Evolutionary conservation across 2,329 filamentous ascomycete species (phyloP).

Genomic region (Pseudocercospora macadamiae): DNA sequence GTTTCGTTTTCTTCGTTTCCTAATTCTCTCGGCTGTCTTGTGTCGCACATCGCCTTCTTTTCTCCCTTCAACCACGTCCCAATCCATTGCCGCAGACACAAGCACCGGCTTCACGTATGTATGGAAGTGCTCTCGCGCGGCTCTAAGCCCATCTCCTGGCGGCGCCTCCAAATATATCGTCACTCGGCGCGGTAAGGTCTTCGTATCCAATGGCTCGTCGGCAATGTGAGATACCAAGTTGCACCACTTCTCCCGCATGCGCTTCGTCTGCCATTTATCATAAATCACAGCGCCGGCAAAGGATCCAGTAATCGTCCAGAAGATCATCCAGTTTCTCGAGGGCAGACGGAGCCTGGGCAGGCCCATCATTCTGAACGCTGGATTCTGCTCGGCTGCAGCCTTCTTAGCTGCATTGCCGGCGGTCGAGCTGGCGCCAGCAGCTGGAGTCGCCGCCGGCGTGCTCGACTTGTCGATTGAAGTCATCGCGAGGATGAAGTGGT

Average conservation of each 20-base stretch:
- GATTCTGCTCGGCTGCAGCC: constrained; percentile 59
- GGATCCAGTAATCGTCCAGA: constrained; percentile 76
- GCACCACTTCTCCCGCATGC: constrained; percentile 83
- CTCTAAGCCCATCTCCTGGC: constrained; percentile 79
- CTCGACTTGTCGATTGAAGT: constrained; percentile 23
- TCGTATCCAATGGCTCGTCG: constrained; percentile 71
- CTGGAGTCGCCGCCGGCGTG: constrained; percentile 25
- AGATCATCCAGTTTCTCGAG: constrained; percentile 97
- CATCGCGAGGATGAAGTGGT: background rate
- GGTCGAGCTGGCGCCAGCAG: constrained; percentile 18
- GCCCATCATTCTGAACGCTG: constrained; percentile 72
- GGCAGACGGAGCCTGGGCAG: constrained; percentile 85
- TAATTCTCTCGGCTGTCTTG: constrained; percentile 81
- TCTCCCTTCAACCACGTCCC: constrained; percentile 91
- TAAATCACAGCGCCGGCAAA: constrained; percentile 84
- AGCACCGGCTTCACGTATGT: constrained; percentile 94
- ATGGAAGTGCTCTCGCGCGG: constrained; percentile 91
- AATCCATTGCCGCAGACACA: constrained; percentile 86
- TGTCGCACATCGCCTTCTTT: constrained; percentile 91
- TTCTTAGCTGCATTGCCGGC: constrained; percentile 18
- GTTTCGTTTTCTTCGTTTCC: constrained; percentile 64
- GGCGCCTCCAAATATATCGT: constrained; percentile 85
- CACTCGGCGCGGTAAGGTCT: constrained; percentile 77
- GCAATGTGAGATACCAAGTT: constrained; percentile 82
- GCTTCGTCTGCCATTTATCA: constrained; percentile 87